Evolutionary conservation across 345 rosid genomes (phyloP).

Genomic region (Gossypioides kirkii): DNA sequence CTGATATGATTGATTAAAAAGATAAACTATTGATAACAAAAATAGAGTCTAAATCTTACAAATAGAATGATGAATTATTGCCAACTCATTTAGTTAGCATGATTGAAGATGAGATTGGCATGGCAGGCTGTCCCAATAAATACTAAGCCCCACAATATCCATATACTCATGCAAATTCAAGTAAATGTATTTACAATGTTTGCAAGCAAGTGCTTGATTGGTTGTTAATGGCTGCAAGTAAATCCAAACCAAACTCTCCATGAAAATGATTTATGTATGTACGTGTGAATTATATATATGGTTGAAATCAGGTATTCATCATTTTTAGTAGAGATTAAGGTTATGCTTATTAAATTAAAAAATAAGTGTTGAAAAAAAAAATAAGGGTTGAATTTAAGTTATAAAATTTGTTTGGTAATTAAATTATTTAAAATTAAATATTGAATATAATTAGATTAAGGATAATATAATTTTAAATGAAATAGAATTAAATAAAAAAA

Average conservation of each 20-base stretch:
- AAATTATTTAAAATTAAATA: no score
- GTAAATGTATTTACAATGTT: conserved; percentile 20
- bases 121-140: not conserved
- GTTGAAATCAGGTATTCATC: no score
- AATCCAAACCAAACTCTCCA: conserved; percentile 22
- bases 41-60: not conserved
- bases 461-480: no score
- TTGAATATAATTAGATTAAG: no score
- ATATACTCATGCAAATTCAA: conserved; percentile 24
- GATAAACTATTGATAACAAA: not conserved
- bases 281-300: no score
- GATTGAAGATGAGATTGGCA: not conserved
- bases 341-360: no score
- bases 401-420: no score
- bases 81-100: not conserved
- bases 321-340: no score
- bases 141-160: conserved; percentile 23
- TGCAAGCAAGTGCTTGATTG: conserved; percentile 17
- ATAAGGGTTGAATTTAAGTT: no score
- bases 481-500: no score
- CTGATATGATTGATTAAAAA: not conserved
- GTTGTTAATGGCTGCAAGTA: conserved; percentile 38
- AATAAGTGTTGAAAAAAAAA: no score
- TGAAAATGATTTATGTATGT: no score
- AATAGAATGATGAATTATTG: not conserved